Conservation (phyloP, 805 yeast species). For the Diddensiella santjacobensis region DNA sequence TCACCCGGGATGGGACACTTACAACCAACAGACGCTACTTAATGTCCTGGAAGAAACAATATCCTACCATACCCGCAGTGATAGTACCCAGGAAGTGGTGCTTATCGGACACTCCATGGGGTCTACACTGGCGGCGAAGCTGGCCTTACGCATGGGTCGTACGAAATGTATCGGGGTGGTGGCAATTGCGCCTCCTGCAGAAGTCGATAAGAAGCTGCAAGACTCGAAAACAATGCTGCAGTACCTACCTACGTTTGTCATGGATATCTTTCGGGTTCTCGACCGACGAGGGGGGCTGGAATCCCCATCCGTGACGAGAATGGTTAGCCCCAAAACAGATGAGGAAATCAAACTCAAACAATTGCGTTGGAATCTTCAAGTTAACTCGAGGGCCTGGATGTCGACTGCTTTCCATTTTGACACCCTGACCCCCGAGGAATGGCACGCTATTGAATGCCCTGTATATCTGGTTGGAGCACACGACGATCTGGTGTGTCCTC, state of each 20-base stretch:
- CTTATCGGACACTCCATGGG: constrained; percentile 77
- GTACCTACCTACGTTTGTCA: constrained; percentile 35
- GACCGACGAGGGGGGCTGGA: constrained; percentile 62
- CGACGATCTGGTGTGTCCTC: constrained; percentile 55
- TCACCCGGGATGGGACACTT: constrained; percentile 34
- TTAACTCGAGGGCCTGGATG: constrained; percentile 51
- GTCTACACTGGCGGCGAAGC: constrained; percentile 49
- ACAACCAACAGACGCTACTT: constrained; percentile 39
- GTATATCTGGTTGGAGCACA: constrained; percentile 58
- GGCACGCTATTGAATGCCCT: constrained; percentile 40
- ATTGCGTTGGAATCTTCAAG: constrained; percentile 67
- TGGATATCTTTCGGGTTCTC: constrained; percentile 51
- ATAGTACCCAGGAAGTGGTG: constrained; percentile 27
- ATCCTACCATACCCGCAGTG: constrained; percentile 27
- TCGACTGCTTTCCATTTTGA: constrained; percentile 49
- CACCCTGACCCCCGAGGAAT: constrained; percentile 43
- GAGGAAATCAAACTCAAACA: constrained; percentile 50
- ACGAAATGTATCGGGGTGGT: constrained; percentile 32
- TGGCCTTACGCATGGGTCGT: constrained; percentile 33
- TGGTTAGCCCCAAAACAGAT: constrained; percentile 39
- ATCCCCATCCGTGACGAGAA: constrained; percentile 58
- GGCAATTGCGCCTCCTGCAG: constrained; percentile 35
- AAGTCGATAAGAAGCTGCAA: constrained; percentile 17
- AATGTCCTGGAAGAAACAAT: constrained; percentile 37
- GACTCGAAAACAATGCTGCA: constrained; percentile 23